A percentile compares a stretch with the other conserved stretches of the same genome.
Conservation (phyloP, 148 eudicot genomes). For the Suaeda aralocaspica region DNA sequence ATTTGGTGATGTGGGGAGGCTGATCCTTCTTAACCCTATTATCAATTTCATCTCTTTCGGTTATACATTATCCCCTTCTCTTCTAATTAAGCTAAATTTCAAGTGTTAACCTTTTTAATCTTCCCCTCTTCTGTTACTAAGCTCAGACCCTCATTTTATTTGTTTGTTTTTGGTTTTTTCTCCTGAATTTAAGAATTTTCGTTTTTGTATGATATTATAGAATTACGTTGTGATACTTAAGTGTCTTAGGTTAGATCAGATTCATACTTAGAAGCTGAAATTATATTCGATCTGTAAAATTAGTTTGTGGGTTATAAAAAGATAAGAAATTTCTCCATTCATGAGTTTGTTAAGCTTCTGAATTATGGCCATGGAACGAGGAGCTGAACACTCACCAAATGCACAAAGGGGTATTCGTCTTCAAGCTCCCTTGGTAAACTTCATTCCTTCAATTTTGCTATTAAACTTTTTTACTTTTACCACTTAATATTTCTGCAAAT, state of each 20-base stretch:
- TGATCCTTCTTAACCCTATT: conserved; percentile 3
- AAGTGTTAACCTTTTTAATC: neutral
- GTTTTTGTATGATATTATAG: too few species aligned
- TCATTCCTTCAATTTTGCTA: conserved; percentile 2
- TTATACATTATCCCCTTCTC: neutral
- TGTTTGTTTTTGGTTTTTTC: too few species aligned
- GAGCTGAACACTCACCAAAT: conserved; percentile 50
- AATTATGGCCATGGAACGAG: conserved; percentile 33
- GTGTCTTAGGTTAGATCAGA: conserved; percentile 21
- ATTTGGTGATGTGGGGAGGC: conserved; percentile 6
- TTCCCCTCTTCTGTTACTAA: neutral
- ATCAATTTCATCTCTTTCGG: neutral
- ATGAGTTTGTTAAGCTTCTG: conserved; percentile 27
- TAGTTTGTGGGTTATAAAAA: conserved; percentile 8
- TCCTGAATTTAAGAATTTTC: too few species aligned
- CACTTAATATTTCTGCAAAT: conserved; percentile 18
- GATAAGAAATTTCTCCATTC: conserved; percentile 2
- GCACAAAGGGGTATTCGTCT: conserved; percentile 60
- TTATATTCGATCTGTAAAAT: conserved; percentile 12
- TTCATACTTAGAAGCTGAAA: conserved; percentile 9
- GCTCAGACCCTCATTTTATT: conserved; percentile 1
- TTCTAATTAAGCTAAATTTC: neutral
- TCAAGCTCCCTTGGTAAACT: conserved; percentile 78
- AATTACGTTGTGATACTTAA: too few species aligned
- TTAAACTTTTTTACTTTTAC: conserved; percentile 10